A percentile compares a stretch with the other conserved stretches of the same genome.
These are phyloP conservation scores for Chrysopogon serrulatus DNA, from an alignment of 176 grass and related monocot species.

Conservation along the genomic window DNA sequence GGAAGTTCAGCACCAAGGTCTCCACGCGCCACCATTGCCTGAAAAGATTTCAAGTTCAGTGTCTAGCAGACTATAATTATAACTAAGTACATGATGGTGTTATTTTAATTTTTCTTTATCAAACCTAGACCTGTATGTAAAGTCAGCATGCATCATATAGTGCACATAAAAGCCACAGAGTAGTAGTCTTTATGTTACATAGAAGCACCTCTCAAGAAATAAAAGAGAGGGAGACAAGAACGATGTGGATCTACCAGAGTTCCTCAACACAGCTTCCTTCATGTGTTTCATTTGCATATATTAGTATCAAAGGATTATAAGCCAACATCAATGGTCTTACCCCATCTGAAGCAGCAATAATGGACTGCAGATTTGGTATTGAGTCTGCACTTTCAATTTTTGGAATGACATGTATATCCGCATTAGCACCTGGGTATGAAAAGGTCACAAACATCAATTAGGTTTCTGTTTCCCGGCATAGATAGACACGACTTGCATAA, in stretches of 20 bases:
- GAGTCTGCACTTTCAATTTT: slow-evolving; percentile 99
- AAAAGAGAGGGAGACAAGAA: background rate
- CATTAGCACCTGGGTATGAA: slow-evolving; percentile 64
- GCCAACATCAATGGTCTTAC: slow-evolving; percentile 25
- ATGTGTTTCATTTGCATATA: too few relatives aligned
- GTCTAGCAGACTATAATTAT: background rate
- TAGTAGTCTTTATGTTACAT: background rate
- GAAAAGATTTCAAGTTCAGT: slow-evolving; percentile 41
- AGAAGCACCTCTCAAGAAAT: background rate
- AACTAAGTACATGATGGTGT: background rate
- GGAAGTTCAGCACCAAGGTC: slow-evolving; percentile 99
- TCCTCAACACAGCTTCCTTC: slow-evolving; percentile 5
- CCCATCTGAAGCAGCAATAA: slow-evolving; percentile 99
- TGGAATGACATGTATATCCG: slow-evolving; percentile 86
- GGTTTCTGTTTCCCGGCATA: slow-evolving; percentile 3
- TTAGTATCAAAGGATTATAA: slow-evolving; percentile 4
- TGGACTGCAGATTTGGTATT: slow-evolving; percentile 91
- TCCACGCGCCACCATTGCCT: slow-evolving; percentile 98
- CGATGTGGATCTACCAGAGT: background rate
- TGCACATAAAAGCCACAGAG: background rate
- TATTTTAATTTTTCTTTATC: background rate
- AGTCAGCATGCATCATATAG: background rate
- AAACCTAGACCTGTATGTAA: slow-evolving; percentile 3
- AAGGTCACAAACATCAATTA: slow-evolving; percentile 23
- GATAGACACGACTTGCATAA: slow-evolving; percentile 5